A percentile compares a stretch with the other conserved stretches of the same genome.
Evolutionary conservation across 805 yeast species (phyloP).

Genomic region (Wickerhamiella sergipiensis): DNA sequence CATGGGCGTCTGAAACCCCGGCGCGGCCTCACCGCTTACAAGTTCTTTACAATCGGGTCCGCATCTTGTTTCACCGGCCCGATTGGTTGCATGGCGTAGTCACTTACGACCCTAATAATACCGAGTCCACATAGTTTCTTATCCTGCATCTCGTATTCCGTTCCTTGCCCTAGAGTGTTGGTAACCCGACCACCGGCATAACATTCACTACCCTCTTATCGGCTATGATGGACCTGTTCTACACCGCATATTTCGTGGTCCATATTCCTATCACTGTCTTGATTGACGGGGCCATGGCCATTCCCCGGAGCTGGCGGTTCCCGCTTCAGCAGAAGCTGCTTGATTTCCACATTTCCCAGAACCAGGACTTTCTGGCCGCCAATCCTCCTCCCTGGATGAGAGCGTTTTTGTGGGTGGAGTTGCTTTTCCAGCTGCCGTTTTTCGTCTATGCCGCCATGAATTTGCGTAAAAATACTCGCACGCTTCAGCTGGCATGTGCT

Average conservation of each 20-base stretch:
- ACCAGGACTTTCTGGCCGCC: constrained; percentile 58
- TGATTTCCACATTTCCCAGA: constrained; percentile 44
- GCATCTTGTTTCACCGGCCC: not conserved
- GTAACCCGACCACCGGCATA: not conserved
- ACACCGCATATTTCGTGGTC: constrained; percentile 28
- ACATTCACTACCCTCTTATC: too few relatives aligned
- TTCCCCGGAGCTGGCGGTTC: constrained; percentile 39
- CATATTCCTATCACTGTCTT: constrained; percentile 68
- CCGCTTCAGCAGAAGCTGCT: constrained; percentile 37
- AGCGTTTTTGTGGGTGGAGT: constrained; percentile 57
- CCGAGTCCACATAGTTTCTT: too few relatives aligned
- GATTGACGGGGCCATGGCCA: constrained; percentile 59
- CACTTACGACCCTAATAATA: not conserved
- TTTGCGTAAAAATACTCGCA: constrained; percentile 23
- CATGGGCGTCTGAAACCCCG: not conserved
- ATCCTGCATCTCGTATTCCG: too few relatives aligned
- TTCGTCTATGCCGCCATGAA: constrained; percentile 36
- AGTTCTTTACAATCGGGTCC: not conserved
- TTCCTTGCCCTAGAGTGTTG: too few relatives aligned
- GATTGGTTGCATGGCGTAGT: not conserved
- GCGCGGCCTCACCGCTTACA: not conserved
- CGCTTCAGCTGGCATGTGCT: constrained; percentile 32
- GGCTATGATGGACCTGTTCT: constrained; percentile 16
- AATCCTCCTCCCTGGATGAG: constrained; percentile 60
- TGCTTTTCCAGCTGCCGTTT: constrained; percentile 66